These are phyloP conservation scores for Fusarium longipes DNA, from an alignment of 2,329 filamentous ascomycete species.

Conservation along the genomic window DNA sequence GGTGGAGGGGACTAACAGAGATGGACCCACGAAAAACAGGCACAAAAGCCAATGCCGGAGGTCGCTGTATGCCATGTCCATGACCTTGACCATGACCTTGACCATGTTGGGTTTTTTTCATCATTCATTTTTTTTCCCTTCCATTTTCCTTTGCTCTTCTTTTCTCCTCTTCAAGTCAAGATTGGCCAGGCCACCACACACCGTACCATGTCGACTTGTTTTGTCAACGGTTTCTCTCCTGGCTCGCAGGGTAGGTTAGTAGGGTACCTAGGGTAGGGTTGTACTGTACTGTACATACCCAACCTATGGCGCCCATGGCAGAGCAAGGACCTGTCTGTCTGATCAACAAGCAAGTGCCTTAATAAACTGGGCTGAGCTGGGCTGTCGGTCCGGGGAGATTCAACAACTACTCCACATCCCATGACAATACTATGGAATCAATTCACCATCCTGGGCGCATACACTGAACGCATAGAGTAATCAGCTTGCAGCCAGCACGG, in stretches of 20 bases:
- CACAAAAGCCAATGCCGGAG: conserved; percentile 42
- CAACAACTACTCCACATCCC: background rate
- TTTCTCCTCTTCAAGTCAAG: background rate
- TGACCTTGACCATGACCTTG: conserved; percentile 8
- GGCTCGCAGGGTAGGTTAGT: conserved; percentile 4
- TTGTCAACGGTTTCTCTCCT: conserved; percentile 7
- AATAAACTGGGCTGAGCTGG: conserved; percentile 6
- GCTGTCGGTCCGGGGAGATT: conserved; percentile 4
- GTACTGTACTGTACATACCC: too few species aligned
- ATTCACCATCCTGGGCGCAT: background rate
- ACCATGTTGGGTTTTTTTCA: conserved; percentile 26
- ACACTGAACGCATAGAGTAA: background rate
- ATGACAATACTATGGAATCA: conserved; percentile 6
- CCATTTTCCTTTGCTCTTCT: background rate
- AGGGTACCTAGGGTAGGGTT: too few species aligned
- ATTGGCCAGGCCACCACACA: too few species aligned
- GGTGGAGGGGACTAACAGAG: conserved; percentile 29
- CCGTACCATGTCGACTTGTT: background rate
- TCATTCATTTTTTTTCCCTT: background rate
- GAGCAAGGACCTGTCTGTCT: background rate
- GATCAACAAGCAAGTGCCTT: conserved; percentile 2
- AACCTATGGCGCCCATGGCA: background rate
- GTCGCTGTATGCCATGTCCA: conserved; percentile 36
- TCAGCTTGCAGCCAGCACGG: background rate
- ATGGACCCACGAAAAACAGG: conserved; percentile 33